Percentiles rank a stretch among this genome's conserved stretches.
Conservation (phyloP, 768 basidiomycete genomes). For the Sarcomyxa edulis region DNA sequence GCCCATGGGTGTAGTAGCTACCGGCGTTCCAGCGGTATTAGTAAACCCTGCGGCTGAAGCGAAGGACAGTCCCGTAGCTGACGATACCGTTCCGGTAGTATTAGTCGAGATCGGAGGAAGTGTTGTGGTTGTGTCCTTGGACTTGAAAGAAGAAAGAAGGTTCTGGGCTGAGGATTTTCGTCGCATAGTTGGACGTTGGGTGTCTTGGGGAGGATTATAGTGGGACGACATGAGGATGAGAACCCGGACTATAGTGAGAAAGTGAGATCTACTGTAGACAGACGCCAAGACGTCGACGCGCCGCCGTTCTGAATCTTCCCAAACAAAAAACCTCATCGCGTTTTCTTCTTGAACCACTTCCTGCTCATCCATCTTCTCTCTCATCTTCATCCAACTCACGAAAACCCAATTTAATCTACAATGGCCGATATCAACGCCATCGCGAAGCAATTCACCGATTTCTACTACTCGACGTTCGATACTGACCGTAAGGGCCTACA, state of each 20-base stretch:
- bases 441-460: slow-evolving; percentile 75
- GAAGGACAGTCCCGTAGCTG: slow-evolving; percentile 31
- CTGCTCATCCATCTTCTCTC: slow-evolving; percentile 9
- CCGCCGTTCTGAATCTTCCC: not conserved
- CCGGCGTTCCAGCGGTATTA: slow-evolving; percentile 36
- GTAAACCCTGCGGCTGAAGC: slow-evolving; percentile 28
- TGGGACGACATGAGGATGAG: slow-evolving; percentile 1
- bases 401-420: slow-evolving; percentile 13
- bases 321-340: slow-evolving; percentile 4
- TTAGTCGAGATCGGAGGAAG: slow-evolving; percentile 27
- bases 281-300: not conserved
- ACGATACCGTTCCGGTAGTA: slow-evolving; percentile 23
- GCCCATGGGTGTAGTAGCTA: slow-evolving; percentile 36
- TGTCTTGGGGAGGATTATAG: no score
- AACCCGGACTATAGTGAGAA: no score
- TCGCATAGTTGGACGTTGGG: slow-evolving; percentile 59
- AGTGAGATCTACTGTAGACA: slow-evolving; percentile 6
- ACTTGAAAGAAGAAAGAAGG: slow-evolving; percentile 72
- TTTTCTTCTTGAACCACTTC: slow-evolving; percentile 10
- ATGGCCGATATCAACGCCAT: slow-evolving; percentile 75
- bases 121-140: slow-evolving; percentile 22
- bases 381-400: slow-evolving; percentile 12
- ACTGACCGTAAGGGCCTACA: slow-evolving; percentile 46
- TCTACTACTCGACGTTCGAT: slow-evolving; percentile 83
- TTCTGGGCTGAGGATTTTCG: slow-evolving; percentile 86